A percentile compares a stretch with the other conserved stretches of the same genome.
Evolutionary conservation across 2,329 filamentous ascomycete genomes (phyloP).

Genomic region (Neonectria neomacrospora): DNA sequence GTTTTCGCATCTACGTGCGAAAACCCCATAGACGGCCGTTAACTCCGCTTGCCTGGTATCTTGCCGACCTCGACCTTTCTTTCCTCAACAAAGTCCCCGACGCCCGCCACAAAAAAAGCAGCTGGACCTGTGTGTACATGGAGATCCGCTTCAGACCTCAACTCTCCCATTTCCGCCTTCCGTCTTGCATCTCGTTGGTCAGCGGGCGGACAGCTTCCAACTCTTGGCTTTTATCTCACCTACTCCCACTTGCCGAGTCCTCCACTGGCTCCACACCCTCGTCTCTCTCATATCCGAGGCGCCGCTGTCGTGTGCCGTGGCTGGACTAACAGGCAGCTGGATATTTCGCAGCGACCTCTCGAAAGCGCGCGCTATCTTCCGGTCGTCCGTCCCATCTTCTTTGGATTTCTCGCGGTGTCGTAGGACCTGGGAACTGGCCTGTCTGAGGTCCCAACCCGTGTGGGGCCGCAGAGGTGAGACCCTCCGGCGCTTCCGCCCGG

Average conservation of each 20-base stretch:
- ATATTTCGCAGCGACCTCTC: conserved; percentile 28
- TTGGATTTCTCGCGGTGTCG: conserved; percentile 13
- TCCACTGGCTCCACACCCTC: conserved; percentile 36
- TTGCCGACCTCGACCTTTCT: conserved; percentile 18
- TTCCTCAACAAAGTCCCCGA: conserved; percentile 20
- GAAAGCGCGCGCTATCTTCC: conserved; percentile 14
- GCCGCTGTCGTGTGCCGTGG: conserved; percentile 34
- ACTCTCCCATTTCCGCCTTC: background rate
- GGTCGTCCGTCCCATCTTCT: conserved; percentile 17
- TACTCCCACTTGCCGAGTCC: conserved; percentile 26
- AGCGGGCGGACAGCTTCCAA: conserved; percentile 1
- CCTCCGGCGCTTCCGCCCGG: conserved; percentile 42
- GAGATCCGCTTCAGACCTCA: background rate
- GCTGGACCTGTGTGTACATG: background rate
- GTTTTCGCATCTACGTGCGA: conserved; percentile 28
- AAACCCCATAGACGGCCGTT: conserved; percentile 27
- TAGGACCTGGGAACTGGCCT: conserved; percentile 1
- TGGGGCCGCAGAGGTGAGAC: conserved; percentile 36
- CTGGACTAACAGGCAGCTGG: conserved; percentile 39
- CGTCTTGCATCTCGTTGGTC: conserved; percentile 1
- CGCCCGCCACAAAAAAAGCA: conserved; percentile 8
- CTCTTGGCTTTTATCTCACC: conserved; percentile 6
- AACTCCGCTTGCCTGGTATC: conserved; percentile 27
- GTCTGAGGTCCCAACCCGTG: conserved; percentile 28
- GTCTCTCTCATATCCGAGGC: conserved; percentile 33